Base-by-base conservation (phyloP, 495 filamentous ascomycete species). In the Stereocaulon alpinum region DNA sequence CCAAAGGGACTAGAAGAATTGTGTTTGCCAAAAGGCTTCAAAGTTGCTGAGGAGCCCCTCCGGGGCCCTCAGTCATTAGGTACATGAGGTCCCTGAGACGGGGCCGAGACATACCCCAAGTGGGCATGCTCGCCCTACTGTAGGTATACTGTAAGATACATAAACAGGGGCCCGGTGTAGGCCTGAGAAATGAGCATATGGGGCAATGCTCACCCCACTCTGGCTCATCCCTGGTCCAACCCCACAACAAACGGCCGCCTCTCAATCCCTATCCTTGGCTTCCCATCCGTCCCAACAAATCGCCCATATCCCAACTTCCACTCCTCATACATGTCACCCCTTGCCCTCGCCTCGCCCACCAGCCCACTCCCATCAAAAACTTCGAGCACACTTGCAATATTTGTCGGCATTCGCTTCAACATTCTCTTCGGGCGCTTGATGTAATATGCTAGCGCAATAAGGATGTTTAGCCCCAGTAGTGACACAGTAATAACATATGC, bases 201-300 rank as follows among this genome's bases (percentile, higher is more conserved):
- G n/a, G n/a, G n/a, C n/a, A n/a, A n/a, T n/a, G n/a, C n/a, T n/a
- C n/a, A n/a, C n/a, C n/a, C n/a, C n/a, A n/a, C n/a, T n/a, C n/a
- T n/a, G n/a, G n/a, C n/a, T n/a, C n/a, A n/a, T n/a, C n/a, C n/a
- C n/a, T n/a, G n/a, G n/a, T n/a, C 62, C 17, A 71, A 40, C 2
- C 67, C 63, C 17, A 68, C 56, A 3, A 75, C 69, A 64, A 68
- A 68, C 0, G 70, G 65, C 42, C 67, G 58, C 41, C 65, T 67
- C 60, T 79, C 76, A 56, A 77, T 73, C 0, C 76, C 76, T 12
- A 75, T 55, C 60, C 76, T 72, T 0, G 66, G 66, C 40, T 66
- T 68, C 1, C 74, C 70, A 64, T 79, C 75, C 0, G 60, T 67
- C 1, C 76, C 76, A 10, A 76, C 56, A 49, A 68, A 77, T 9